A percentile compares a stretch with the other conserved stretches of the same genome.
Conservation (phyloP, 208 protist genomes). For the Leishmania gerbilli region DNA sequence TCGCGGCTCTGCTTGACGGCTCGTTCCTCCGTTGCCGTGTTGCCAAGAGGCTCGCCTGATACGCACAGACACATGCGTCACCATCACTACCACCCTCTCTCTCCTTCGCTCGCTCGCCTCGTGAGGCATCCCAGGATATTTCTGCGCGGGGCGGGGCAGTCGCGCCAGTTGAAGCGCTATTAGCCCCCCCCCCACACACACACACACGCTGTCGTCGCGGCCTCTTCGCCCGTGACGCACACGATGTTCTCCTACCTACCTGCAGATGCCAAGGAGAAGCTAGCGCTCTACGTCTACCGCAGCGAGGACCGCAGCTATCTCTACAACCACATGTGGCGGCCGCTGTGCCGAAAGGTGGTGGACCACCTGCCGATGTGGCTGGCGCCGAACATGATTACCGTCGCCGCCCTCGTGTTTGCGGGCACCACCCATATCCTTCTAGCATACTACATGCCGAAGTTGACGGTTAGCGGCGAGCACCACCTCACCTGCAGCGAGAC, state of each 20-base stretch:
- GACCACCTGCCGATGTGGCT: conserved; percentile 72
- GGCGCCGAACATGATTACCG: conserved; percentile 89
- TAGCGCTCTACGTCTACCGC: conserved; percentile 66
- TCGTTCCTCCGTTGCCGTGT: no score
- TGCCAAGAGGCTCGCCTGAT: no score
- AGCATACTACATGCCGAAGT: conserved; percentile 70
- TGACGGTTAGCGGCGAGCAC: conserved; percentile 43
- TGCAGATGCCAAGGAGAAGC: conserved; percentile 34
- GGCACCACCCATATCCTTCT: conserved; percentile 59
- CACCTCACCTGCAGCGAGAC: conserved; percentile 23
- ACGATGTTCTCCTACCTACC: conserved; percentile 49
- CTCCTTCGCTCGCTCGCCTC: neutral
- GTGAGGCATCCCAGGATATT: no score
- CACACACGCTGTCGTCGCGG: neutral
- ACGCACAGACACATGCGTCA: no score
- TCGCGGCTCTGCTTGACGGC: no score
- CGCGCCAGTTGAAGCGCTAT: neutral
- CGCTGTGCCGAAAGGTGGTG: conserved; percentile 50
- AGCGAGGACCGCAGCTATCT: conserved; percentile 77
- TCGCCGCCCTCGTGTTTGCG: conserved; percentile 84
- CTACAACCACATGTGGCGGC: conserved; percentile 75
- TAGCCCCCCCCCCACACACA: neutral
- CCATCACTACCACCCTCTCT: neutral
- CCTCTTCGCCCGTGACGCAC: neutral
- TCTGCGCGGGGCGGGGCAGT: neutral